These are phyloP conservation scores for Quillaja saponaria DNA, from an alignment of 306 rosid genomes.

Conservation along the genomic window DNA sequence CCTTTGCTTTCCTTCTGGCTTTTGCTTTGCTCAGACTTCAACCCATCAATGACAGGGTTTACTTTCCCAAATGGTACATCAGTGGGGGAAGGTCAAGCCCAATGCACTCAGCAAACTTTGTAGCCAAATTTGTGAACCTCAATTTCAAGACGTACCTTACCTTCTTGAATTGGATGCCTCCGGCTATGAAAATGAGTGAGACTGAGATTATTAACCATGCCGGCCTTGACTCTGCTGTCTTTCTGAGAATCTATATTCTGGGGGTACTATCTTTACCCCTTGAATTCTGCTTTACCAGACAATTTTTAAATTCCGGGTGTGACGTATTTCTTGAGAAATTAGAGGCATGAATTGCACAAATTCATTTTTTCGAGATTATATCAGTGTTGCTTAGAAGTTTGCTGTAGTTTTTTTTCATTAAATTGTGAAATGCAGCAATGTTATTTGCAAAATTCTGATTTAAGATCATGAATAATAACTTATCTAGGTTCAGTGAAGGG, in stretches of 20 bases:
- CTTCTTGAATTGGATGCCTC: conserved; percentile 96
- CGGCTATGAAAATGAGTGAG: conserved; percentile 80
- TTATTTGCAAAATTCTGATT: too few relatives aligned
- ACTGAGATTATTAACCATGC: conserved; percentile 81
- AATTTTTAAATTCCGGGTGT: conserved; percentile 19
- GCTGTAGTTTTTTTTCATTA: too few relatives aligned
- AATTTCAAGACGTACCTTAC: conserved; percentile 71
- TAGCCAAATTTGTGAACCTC: conserved; percentile 82
- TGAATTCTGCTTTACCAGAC: neutral
- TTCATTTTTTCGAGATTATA: neutral
- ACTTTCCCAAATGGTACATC: conserved; percentile 89
- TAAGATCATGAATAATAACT: too few relatives aligned
- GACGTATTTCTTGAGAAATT: neutral
- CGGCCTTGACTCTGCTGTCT: conserved; percentile 95
- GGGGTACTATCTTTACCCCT: conserved; percentile 52
- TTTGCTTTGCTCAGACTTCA: conserved; percentile 86
- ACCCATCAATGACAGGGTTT: conserved; percentile 89
- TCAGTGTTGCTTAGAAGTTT: too few relatives aligned
- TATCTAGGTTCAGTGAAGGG: too few relatives aligned
- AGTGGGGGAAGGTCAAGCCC: conserved; percentile 72
- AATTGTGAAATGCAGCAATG: neutral
- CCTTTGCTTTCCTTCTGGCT: conserved; percentile 79
- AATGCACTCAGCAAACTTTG: conserved; percentile 59
- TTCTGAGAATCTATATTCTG: conserved; percentile 83
- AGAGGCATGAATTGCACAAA: neutral